Percentiles rank a stretch among this genome's conserved stretches.
phyloP scores from a whole-genome alignment of 768 basidiomycete species.

The Mycena rosella region DNA sequence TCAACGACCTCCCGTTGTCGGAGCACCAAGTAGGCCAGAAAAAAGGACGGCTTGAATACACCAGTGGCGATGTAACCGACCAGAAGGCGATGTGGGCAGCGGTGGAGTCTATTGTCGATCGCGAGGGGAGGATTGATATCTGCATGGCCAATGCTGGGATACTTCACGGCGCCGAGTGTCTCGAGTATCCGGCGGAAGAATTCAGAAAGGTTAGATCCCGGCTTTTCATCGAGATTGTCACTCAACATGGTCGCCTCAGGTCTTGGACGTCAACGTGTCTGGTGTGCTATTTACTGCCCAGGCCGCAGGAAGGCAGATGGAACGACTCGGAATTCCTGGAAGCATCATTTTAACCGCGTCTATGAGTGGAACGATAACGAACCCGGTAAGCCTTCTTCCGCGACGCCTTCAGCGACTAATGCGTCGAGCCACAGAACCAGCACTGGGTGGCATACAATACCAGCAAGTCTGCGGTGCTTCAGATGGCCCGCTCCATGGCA shows the following conservation, averaged over 20 bases:
- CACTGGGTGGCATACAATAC: conserved; percentile 81
- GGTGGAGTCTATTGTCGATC: conserved; percentile 70
- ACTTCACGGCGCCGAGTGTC: conserved; percentile 70
- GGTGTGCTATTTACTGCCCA: conserved; percentile 71
- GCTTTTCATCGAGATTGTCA: neutral
- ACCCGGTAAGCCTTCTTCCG: conserved; percentile 61
- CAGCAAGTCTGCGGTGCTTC: conserved; percentile 82
- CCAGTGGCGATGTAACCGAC: conserved; percentile 73
- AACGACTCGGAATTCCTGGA: conserved; percentile 57
- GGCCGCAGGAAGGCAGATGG: conserved; percentile 72
- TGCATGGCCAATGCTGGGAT: conserved; percentile 87
- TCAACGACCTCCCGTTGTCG: conserved; percentile 49
- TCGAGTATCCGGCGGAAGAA: conserved; percentile 74
- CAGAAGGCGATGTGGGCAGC: conserved; percentile 70
- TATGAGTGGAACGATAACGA: conserved; percentile 78
- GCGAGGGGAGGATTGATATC: conserved; percentile 79
- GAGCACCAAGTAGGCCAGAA: conserved; percentile 12
- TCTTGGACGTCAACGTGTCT: conserved; percentile 65
- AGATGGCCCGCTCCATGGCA: conserved; percentile 83
- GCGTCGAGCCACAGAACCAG: conserved; percentile 58
- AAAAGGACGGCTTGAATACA: conserved; percentile 63
- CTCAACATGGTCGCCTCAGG: conserved; percentile 48
- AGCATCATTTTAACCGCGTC: conserved; percentile 72
- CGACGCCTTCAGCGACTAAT: neutral
- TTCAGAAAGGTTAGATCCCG: conserved; percentile 67